phyloP scores from a whole-genome alignment of 306 rosid genomes.

The Cucumis hystrix region DNA sequence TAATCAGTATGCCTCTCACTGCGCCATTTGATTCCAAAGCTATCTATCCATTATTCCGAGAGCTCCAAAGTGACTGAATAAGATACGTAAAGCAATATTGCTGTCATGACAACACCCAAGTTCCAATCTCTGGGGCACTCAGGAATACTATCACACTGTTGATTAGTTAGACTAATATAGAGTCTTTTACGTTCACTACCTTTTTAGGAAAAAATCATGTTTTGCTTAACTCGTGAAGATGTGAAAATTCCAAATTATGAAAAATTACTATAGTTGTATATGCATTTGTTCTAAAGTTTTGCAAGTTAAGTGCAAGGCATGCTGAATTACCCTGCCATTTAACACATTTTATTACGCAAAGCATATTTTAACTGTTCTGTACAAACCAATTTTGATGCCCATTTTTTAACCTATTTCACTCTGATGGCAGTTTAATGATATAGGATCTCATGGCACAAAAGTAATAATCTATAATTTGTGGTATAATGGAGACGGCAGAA shows the following conservation, averaged over 20 bases:
- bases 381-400: neutral
- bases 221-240: neutral
- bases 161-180: neutral
- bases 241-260: neutral
- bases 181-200: neutral
- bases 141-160: neutral
- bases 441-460: constrained; percentile 84
- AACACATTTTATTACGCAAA: neutral
- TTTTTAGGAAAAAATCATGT: neutral
- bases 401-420: neutral
- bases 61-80: too few relatives aligned
- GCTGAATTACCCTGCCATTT: neutral
- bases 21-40: too few relatives aligned
- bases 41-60: too few relatives aligned
- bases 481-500: constrained; percentile 47
- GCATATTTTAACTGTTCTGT: neutral
- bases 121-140: neutral
- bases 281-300: neutral
- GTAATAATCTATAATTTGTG: constrained; percentile 81
- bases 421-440: constrained; percentile 57
- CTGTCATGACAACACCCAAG: neutral
- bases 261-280: neutral
- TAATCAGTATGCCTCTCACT: too few relatives aligned
- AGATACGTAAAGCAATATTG: neutral
- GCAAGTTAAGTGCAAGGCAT: neutral